These are phyloP conservation scores for Flaveria sonorensis DNA, from an alignment of 129 eudicot species.

Conservation along the genomic window DNA sequence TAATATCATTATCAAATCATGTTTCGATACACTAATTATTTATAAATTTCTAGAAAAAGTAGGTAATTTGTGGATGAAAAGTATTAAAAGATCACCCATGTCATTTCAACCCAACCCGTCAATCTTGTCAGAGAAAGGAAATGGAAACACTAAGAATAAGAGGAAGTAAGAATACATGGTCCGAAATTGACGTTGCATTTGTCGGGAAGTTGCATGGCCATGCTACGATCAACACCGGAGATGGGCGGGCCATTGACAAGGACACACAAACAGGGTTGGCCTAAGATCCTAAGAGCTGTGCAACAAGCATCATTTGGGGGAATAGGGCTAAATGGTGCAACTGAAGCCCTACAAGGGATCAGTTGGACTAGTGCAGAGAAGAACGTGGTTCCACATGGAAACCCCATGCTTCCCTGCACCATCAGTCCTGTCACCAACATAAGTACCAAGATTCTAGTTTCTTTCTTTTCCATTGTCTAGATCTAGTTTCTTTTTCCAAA, in stretches of 20 bases:
- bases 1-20: background rate
- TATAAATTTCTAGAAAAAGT: background rate
- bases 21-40: background rate
- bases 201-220: constrained; percentile 93
- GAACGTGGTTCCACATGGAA: constrained; percentile 75
- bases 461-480: constrained; percentile 43
- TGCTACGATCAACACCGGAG: constrained; percentile 86
- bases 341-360: constrained; percentile 86
- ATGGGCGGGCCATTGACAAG: constrained; percentile 97
- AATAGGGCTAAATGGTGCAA: constrained; percentile 79
- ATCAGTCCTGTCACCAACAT: constrained; percentile 38
- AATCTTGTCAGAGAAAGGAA: background rate
- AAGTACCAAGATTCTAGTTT: constrained; percentile 15
- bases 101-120: background rate
- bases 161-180: constrained; percentile 57
- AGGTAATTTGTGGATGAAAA: too few species aligned
- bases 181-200: constrained; percentile 80
- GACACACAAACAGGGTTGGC: constrained; percentile 92
- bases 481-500: background rate
- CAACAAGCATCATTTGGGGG: constrained; percentile 89
- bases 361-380: constrained; percentile 86
- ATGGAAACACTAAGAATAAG: background rate
- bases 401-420: constrained; percentile 48
- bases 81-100: too few species aligned
- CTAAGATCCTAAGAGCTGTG: constrained; percentile 67